Conservation (phyloP, 2,329 filamentous ascomycete genomes). For the Coniella vitis region DNA sequence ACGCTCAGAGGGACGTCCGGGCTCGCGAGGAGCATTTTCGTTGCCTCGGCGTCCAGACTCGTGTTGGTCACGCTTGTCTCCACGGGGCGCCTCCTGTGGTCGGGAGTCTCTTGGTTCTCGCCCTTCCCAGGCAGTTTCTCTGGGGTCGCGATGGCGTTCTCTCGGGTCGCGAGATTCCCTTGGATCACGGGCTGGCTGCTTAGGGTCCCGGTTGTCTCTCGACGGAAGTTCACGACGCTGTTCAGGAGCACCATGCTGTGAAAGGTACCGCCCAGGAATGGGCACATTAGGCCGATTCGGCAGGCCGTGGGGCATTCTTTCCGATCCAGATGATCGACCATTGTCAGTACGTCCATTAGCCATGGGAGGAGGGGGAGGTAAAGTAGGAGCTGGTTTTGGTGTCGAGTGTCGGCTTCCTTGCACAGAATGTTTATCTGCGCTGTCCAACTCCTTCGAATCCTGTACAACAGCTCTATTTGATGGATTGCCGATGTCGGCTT, state of each 20-base stretch:
- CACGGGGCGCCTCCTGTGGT: slow-evolving; percentile 10
- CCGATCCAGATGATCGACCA: slow-evolving; percentile 14
- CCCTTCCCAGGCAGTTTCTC: slow-evolving; percentile 23
- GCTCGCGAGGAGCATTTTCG: slow-evolving; percentile 30
- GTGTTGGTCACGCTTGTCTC: slow-evolving; percentile 26
- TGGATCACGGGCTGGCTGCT: slow-evolving; percentile 28
- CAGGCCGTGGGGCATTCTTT: slow-evolving; percentile 26
- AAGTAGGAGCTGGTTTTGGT: slow-evolving; percentile 8
- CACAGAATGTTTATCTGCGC: slow-evolving; percentile 26
- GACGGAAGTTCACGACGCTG: slow-evolving; percentile 21
- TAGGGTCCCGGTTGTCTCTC: slow-evolving; percentile 30
- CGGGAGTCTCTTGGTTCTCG: slow-evolving; percentile 23
- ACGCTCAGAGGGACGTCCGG: slow-evolving; percentile 31
- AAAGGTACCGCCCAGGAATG: slow-evolving; percentile 39
- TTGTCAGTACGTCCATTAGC: slow-evolving; percentile 8
- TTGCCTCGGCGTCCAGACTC: slow-evolving; percentile 39
- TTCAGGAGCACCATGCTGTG: slow-evolving; percentile 37
- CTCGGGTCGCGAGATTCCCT: slow-evolving; percentile 32
- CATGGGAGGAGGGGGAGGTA: not conserved
- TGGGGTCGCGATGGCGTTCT: slow-evolving; percentile 13
- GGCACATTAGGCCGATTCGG: slow-evolving; percentile 55
- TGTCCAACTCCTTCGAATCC: slow-evolving; percentile 20
- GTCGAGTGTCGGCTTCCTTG: slow-evolving; percentile 18
- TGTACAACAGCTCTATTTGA: slow-evolving; percentile 15
- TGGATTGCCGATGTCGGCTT: slow-evolving; percentile 9